Conservation (phyloP, 225 moss, liverwort and hornwort genomes). For the Thuidium tamariscinum region DNA sequence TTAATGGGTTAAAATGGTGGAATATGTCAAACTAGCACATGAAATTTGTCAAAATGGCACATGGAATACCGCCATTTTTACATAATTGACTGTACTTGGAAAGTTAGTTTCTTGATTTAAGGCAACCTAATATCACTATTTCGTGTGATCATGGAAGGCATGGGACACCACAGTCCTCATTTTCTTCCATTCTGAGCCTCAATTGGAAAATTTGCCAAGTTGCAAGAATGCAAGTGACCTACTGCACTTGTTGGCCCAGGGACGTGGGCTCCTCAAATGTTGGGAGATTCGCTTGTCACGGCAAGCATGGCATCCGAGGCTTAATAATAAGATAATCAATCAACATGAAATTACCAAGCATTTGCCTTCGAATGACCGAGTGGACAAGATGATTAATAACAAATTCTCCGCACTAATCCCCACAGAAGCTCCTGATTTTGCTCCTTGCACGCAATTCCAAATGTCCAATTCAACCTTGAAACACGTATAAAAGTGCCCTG, state of each 20-base stretch:
- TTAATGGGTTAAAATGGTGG: no score
- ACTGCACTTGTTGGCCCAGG: neutral
- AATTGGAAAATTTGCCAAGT: neutral
- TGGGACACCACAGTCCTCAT: neutral
- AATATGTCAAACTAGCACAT: no score
- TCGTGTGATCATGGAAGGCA: neutral
- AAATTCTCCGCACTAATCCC: neutral
- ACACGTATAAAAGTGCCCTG: neutral
- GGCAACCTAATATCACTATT: no score
- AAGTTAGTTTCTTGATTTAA: no score
- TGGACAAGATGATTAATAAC: neutral
- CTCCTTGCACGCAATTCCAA: neutral
- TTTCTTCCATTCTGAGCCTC: neutral
- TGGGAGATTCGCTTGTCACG: neutral
- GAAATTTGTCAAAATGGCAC: no score
- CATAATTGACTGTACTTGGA: no score
- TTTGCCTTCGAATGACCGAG: neutral
- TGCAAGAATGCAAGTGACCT: neutral
- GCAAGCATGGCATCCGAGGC: neutral
- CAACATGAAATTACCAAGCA: neutral
- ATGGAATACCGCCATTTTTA: no score
- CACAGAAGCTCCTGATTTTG: neutral
- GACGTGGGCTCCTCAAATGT: neutral
- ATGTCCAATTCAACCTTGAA: neutral
- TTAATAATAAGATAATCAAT: neutral